Evolutionary conservation across 257 asterid genomes (phyloP), one percentile per base, ranked within the genome.

Genomic region (Hygrophila difformis): DNA sequence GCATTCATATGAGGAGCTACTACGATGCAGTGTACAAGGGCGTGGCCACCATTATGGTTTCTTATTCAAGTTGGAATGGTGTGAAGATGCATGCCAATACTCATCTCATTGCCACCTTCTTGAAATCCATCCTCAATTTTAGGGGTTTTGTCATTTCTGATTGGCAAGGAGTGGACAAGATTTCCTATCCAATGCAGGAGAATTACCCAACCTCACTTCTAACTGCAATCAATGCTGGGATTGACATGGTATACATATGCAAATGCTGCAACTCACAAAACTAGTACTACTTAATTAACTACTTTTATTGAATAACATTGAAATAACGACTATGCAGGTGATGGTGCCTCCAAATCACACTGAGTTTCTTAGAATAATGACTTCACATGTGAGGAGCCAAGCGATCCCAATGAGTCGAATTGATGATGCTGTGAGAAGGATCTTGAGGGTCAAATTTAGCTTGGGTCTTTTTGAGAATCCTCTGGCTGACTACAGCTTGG

Each of bases 1-100:
- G 64, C 48, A 77, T 84, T 47, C 95, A 84, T 71, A 75, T 84
- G 84, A 81, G 81, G 13, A 84, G 86, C 5, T 80, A 77, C 60
- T 24, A 58, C 34, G 78, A 84, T 50, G 31, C 95, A 2, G 56
- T 84, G 33, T 50, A 34, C 18, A 84, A 81, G 68, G 93, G 95
- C 7, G 93, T 84, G 18, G 51, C 79, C 47, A 67, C 93, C 1
- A 64, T 80, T 18, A 80, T 84, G 95, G 78, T 77, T 47, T 75
- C 83, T 16, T 84, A 75, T 55, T 70, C 93, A 1, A 84, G 93
- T 69, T 77, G 69, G 86, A 84, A 84, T 34, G 89, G 86, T 12
- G 50, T 56, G 64, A 84, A 71, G 61, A 81, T 84, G 93, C 93
- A 75, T 36, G 79, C 79, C 18, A 75, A 80, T 41, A 59, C 24